Evolutionary conservation across 2,329 filamentous ascomycete species (phyloP).

Genomic region (Cytospora paraplurivora): DNA sequence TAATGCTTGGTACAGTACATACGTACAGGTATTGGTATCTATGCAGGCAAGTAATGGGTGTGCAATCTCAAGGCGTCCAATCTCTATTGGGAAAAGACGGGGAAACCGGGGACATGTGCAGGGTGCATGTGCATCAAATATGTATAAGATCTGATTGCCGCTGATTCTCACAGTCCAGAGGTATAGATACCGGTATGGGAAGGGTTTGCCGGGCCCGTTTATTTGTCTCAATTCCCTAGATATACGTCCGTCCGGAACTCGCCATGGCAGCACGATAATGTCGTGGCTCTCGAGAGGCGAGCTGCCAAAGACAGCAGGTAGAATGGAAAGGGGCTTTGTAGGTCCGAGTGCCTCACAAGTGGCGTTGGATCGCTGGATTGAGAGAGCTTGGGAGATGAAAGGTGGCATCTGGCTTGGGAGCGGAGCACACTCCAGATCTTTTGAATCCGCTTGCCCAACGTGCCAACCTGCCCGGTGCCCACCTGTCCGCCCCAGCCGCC

Average conservation of each 20-base stretch:
- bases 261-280: slow-evolving; percentile 12
- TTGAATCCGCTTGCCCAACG: too few relatives aligned
- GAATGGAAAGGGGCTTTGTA: slow-evolving; percentile 8
- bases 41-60: neutral
- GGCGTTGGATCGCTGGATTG: neutral
- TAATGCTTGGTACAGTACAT: neutral
- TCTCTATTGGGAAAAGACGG: slow-evolving; percentile 20
- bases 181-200: neutral
- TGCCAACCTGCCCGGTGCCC: too few relatives aligned
- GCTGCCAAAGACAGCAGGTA: slow-evolving; percentile 5
- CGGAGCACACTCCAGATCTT: neutral
- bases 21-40: neutral
- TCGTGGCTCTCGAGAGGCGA: neutral
- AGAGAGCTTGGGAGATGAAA: neutral
- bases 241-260: slow-evolving; percentile 1
- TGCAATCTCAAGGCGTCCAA: slow-evolving; percentile 19
- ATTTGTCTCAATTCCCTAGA: slow-evolving; percentile 8
- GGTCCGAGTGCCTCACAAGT: slow-evolving; percentile 1
- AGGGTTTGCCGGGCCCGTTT: neutral
- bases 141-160: slow-evolving; percentile 19
- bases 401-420: neutral
- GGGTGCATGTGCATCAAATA: slow-evolving; percentile 4
- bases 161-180: slow-evolving; percentile 11
- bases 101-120: neutral
- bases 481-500: too few relatives aligned